A percentile compares a stretch with the other conserved stretches of the same genome.
phyloP scores from a whole-genome alignment of 768 basidiomycete genomes.

The Mycena latifolia region DNA sequence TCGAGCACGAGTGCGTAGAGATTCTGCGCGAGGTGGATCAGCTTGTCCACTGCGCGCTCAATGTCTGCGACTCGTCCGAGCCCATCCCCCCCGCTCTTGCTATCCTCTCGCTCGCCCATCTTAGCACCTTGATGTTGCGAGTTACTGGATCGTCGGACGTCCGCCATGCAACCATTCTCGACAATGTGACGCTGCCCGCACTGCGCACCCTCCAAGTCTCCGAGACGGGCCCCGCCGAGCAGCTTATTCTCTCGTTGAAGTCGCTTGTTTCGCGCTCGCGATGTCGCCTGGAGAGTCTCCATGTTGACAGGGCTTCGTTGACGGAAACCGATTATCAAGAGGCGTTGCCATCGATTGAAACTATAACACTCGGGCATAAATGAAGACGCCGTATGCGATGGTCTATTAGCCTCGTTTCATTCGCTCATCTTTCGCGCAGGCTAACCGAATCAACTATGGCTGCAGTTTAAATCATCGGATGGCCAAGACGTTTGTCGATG shows the following conservation, averaged over 20 bases:
- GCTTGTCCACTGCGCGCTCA: slow-evolving; percentile 1
- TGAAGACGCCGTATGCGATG: too few relatives aligned
- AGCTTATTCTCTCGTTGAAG: background rate
- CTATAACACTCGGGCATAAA: too few relatives aligned
- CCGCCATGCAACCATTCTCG: background rate
- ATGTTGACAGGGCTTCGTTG: background rate
- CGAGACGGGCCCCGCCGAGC: background rate
- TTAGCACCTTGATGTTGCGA: background rate
- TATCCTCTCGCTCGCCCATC: background rate
- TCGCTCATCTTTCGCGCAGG: too few relatives aligned
- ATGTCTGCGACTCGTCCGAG: slow-evolving; percentile 3
- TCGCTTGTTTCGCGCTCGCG: background rate
- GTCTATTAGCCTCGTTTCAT: too few relatives aligned
- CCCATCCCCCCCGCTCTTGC: background rate
- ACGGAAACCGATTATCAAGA: background rate
- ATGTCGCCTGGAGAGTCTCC: background rate
- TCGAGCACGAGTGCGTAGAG: slow-evolving; percentile 17
- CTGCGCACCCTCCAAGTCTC: background rate
- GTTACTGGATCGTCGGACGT: background rate
- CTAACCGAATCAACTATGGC: too few relatives aligned
- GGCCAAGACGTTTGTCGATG: too few relatives aligned
- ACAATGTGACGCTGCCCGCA: background rate
- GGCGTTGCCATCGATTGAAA: background rate
- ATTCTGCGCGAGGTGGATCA: background rate
- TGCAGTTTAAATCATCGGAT: too few relatives aligned